These are phyloP conservation scores for Tolypocladium pustulatum DNA, from an alignment of 2,329 filamentous ascomycete species.

Conservation along the genomic window DNA sequence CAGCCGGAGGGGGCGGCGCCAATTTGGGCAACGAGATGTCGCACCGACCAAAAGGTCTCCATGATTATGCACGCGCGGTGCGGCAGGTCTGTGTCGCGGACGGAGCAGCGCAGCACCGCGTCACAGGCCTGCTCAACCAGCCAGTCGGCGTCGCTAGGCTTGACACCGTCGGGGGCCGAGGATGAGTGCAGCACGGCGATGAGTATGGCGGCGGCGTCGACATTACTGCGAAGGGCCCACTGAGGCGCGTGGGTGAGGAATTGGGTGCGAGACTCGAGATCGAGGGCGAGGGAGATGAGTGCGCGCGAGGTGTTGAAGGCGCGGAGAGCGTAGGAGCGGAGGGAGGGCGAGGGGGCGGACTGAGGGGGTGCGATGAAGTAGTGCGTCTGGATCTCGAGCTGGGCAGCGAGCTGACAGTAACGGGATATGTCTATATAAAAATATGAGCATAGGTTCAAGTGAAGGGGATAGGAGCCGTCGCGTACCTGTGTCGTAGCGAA, in stretches of 20 bases:
- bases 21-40: slow-evolving; percentile 24
- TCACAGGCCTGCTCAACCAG: slow-evolving; percentile 21
- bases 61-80: slow-evolving; percentile 33
- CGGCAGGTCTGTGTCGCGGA: slow-evolving; percentile 39
- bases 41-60: slow-evolving; percentile 36
- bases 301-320: slow-evolving; percentile 36
- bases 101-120: slow-evolving; percentile 29
- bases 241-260: slow-evolving; percentile 38
- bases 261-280: slow-evolving; percentile 27
- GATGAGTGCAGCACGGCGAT: slow-evolving; percentile 34
- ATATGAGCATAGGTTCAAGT: neutral
- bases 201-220: slow-evolving; percentile 34
- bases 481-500: slow-evolving; percentile 35
- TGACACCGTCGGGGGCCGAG: slow-evolving; percentile 11
- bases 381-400: slow-evolving; percentile 42
- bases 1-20: slow-evolving; percentile 30
- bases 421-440: slow-evolving; percentile 34
- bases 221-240: slow-evolving; percentile 35
- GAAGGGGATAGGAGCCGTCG: neutral
- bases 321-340: slow-evolving; percentile 34
- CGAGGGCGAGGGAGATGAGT: slow-evolving; percentile 30
- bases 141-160: slow-evolving; percentile 16
- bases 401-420: slow-evolving; percentile 36
- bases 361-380: slow-evolving; percentile 35
- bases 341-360: slow-evolving; percentile 21